Evolutionary conservation across 768 basidiomycete species (phyloP).

Genomic region (Hemileccinum impolitum): DNA sequence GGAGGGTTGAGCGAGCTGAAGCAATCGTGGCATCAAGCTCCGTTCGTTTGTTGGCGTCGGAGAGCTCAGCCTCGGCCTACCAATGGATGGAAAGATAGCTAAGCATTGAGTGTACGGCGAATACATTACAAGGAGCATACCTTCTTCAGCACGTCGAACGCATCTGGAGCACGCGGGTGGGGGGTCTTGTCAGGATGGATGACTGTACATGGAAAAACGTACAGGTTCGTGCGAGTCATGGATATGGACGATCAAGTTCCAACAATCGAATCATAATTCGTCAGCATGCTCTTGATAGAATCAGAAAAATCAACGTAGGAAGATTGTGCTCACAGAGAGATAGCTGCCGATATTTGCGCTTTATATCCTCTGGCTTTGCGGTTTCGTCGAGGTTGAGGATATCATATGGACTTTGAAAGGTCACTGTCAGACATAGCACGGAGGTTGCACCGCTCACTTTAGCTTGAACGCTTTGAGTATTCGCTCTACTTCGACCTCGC

Average conservation of each 20-base stretch:
- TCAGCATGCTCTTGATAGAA: conserved; percentile 21
- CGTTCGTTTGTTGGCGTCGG: conserved; percentile 73
- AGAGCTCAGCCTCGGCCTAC: conserved; percentile 83
- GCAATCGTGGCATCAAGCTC: conserved; percentile 78
- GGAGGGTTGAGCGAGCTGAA: conserved; percentile 65
- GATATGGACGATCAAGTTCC: background rate
- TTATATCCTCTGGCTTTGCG: conserved; percentile 77
- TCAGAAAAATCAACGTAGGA: conserved; percentile 1
- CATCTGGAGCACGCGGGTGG: conserved; percentile 84
- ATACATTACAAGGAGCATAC: conserved; percentile 34
- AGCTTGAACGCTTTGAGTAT: conserved; percentile 94
- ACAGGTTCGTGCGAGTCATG: conserved; percentile 22
- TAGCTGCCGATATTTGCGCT: conserved; percentile 82
- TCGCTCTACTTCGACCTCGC: conserved; percentile 86
- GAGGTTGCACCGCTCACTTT: conserved; percentile 55
- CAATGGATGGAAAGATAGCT: background rate
- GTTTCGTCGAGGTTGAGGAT: conserved; percentile 76
- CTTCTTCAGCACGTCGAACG: conserved; percentile 93
- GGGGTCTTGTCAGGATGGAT: conserved; percentile 98
- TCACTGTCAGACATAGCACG: background rate
- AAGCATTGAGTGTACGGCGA: background rate
- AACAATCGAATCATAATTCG: conserved; percentile 8
- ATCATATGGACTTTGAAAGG: conserved; percentile 76
- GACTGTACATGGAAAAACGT: conserved; percentile 56
- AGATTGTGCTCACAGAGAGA: conserved; percentile 66